A percentile compares a stretch with the other conserved stretches of the same genome.
These are phyloP conservation scores for Alternaria sp. DNA, from an alignment of 2,329 filamentous ascomycete genomes.

Conservation along the genomic window DNA sequence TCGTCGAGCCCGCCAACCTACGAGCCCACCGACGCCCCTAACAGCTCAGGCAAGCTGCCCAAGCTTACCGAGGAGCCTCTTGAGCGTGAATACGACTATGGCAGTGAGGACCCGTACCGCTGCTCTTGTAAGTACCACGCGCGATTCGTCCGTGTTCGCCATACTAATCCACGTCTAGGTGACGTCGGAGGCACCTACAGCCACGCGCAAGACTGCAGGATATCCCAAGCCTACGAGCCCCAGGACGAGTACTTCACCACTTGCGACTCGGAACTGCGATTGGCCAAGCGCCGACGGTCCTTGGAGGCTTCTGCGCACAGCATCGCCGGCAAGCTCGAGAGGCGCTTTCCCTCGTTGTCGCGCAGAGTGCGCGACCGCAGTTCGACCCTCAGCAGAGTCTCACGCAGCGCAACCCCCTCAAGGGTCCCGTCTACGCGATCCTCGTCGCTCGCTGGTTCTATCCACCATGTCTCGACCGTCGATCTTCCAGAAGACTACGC, in stretches of 20 bases:
- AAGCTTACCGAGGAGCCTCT: slow-evolving; percentile 85
- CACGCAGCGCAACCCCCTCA: slow-evolving; percentile 57
- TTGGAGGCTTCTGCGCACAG: slow-evolving; percentile 67
- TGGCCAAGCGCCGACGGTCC: slow-evolving; percentile 64
- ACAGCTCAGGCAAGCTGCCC: slow-evolving; percentile 71
- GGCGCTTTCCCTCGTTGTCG: slow-evolving; percentile 63
- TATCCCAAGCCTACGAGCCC: slow-evolving; percentile 67
- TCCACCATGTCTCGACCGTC: slow-evolving; percentile 52
- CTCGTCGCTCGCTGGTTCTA: slow-evolving; percentile 74
- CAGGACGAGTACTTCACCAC: slow-evolving; percentile 65
- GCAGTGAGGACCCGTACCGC: slow-evolving; percentile 55
- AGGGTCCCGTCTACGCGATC: slow-evolving; percentile 73
- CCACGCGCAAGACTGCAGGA: slow-evolving; percentile 54
- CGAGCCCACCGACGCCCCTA: slow-evolving; percentile 63
- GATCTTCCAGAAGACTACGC: slow-evolving; percentile 46
- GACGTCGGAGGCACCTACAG: slow-evolving; percentile 63
- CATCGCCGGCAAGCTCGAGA: slow-evolving; percentile 70
- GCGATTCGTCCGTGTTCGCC: slow-evolving; percentile 11
- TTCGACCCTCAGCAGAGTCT: slow-evolving; percentile 39
- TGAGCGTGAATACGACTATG: slow-evolving; percentile 69
- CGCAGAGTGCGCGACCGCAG: slow-evolving; percentile 62
- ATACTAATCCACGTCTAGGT: slow-evolving; percentile 53
- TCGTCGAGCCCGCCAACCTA: slow-evolving; percentile 61
- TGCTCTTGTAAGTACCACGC: slow-evolving; percentile 73
- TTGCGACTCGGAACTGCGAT: slow-evolving; percentile 64